Evolutionary conservation across 225 moss, liverwort and hornwort species (phyloP).

Genomic region (Rhytidiadelphus loreus): DNA sequence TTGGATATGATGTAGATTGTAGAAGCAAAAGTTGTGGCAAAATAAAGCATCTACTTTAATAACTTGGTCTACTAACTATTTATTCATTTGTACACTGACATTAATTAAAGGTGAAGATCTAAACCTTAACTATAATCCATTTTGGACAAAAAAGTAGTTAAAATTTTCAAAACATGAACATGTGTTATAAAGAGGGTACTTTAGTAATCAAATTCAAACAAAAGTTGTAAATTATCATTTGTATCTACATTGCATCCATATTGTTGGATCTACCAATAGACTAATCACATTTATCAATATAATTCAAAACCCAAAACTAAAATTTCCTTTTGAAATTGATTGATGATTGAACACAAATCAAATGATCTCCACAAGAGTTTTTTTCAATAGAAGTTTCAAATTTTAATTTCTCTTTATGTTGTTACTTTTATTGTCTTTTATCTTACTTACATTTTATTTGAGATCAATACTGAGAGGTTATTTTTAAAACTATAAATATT

Average conservation of each 20-base stretch:
- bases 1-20: not conserved
- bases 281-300: not conserved
- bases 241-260: not conserved
- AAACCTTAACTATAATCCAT: not conserved
- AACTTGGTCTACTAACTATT: not conserved
- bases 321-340: not conserved
- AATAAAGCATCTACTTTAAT: too few relatives aligned
- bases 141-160: not conserved
- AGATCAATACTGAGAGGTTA: not conserved
- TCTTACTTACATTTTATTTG: not conserved
- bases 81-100: not conserved
- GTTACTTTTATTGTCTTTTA: not conserved
- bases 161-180: not conserved
- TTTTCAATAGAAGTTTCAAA: not conserved
- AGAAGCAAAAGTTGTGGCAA: not conserved
- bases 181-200: not conserved
- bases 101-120: not conserved
- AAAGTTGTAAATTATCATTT: not conserved
- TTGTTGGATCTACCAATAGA: too few relatives aligned
- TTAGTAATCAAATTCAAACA: not conserved
- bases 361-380: not conserved
- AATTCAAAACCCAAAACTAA: not conserved
- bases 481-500: not conserved
- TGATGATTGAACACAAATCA: fast-evolving
- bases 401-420: not conserved